Evolutionary conservation across 1,284 basidiomycete genomes (phyloP), one percentile per base, ranked within the genome.

Genomic region (Rhodotorula sp.): DNA sequence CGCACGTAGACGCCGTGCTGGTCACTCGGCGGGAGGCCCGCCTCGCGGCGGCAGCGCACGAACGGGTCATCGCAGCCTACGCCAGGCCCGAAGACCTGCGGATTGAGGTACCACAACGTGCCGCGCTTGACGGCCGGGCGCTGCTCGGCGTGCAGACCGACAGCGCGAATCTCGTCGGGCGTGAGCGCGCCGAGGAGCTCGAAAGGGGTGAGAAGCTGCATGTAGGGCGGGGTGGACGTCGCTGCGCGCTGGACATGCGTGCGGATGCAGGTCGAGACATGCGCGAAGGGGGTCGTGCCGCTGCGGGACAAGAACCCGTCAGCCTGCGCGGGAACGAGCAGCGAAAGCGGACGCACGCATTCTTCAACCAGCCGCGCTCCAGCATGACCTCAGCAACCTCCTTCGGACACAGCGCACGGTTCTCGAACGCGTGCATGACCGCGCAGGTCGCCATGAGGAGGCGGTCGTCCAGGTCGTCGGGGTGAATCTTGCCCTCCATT

Each of bases 41-140:
- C 74, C 53, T 70, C 71, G 10, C 67, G 59, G 17, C 76, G 66
- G 57, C 75, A 73, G 2, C 72, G 68, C 29, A 76, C 68, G 29
- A 73, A 73, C 12, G 73, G 76, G 44, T 76, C 75, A 22, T 75
- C 75, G 9, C 61, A 64, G 3, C 75, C 75, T 3, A 69, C 34
- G 13, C 73, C 75, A 8, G 64, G 57, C 51, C 77, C 78, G 25
- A 77, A 67, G 22, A 77, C 74, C 19, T 62, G 58, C 58, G 74
- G 73, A 51, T 78, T 71, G 39, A 80, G 71, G 71, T 78, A 80
- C 79, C 79, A 80, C 66, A 80, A 65, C 21, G 78, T 78, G 48
- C 78, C 78, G 41, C 79, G 71, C 60, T 80, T 80, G 63, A 80
- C 76, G 37, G 77, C 76, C 13, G 79, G 78, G n/a, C 73, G 69